Evolutionary conservation across 495 filamentous ascomycete species (phyloP).

Genomic region (Pyrenopolyporus hunteri): DNA sequence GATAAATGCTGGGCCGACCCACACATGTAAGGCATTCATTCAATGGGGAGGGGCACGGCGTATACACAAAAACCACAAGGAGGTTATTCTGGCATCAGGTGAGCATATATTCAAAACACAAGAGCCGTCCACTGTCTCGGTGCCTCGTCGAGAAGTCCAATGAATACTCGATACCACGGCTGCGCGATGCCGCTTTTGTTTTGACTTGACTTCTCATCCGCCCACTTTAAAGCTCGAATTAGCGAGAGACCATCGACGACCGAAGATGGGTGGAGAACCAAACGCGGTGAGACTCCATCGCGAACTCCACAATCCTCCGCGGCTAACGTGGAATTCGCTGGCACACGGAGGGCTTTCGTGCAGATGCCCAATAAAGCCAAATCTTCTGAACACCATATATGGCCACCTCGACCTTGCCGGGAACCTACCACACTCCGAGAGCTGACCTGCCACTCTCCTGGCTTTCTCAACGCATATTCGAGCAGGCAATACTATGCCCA

Average conservation of each 20-base stretch:
- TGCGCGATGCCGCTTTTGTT: not conserved
- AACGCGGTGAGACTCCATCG: not conserved
- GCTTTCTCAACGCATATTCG: not conserved
- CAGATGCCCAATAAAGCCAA: constrained; percentile 4
- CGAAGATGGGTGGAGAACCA: not conserved
- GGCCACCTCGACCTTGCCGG: not conserved
- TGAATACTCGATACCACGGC: not conserved
- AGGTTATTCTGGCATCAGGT: not conserved
- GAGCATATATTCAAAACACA: not conserved
- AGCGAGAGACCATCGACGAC: not conserved
- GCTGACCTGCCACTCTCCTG: not conserved
- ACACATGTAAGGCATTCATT: constrained; percentile 4
- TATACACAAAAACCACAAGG: not conserved
- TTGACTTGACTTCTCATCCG: constrained; percentile 1
- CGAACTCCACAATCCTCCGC: constrained; percentile 1
- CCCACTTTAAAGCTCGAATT: constrained; percentile 1
- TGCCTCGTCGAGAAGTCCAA: not conserved
- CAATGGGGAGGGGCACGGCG: not conserved
- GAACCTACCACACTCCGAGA: not conserved
- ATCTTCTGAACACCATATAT: not conserved
- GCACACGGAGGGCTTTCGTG: not conserved
- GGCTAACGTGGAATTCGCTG: not conserved
- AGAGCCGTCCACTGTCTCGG: not conserved
- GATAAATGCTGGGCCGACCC: not conserved
- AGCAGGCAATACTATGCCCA: not conserved